Evolutionary conservation across 108 stramenopile species (phyloP), one percentile per base, ranked within the genome.

Genomic region (Cyclotella baltica): DNA sequence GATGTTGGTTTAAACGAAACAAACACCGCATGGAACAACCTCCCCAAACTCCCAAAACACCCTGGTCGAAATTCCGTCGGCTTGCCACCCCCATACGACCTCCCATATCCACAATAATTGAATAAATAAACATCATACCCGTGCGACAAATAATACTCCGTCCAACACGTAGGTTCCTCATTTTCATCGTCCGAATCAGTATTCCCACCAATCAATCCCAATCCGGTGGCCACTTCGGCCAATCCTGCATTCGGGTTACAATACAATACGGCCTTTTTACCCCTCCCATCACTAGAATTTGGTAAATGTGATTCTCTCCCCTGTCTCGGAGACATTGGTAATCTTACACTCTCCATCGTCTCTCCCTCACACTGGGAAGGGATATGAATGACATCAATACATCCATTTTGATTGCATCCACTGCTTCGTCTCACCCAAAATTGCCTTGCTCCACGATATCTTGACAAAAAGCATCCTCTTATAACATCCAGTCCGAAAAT

Each of bases 221-320:
- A 83, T 22, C 95, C 95, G 22, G 95, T 85, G 13, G 92, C 89
- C 4, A 93, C 92, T 75, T 96, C 95, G 37, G 86, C 78, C 64
- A 96, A 72, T 3, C 95, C 93, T 18, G 95, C 95, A 75, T 96
- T 96, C 2, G 95, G 95, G 74, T 96, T 96, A 83, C 95, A 96
- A 65, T 93, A 96, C 63, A 96, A 58, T 0, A 96, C 91, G 5
- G 92, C 92, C 38, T 89, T 88, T 52, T 75, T 63, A 37, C 76
- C 84, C 19, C 46, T 53, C 18, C 34, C 50, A 30, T 33, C 27
- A 16, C 57, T 53, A 36, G 37, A 53, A 34, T 50, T 19, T 6
- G 63, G 40, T 33, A 34, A 51, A 10, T 11, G 35, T 16, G 33
- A 40, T 25, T 57, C 63, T 52, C 81, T 70, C 47, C 75, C 81